Conservation (phyloP, 148 eudicot genomes). For the Fagopyrum tataricum region DNA sequence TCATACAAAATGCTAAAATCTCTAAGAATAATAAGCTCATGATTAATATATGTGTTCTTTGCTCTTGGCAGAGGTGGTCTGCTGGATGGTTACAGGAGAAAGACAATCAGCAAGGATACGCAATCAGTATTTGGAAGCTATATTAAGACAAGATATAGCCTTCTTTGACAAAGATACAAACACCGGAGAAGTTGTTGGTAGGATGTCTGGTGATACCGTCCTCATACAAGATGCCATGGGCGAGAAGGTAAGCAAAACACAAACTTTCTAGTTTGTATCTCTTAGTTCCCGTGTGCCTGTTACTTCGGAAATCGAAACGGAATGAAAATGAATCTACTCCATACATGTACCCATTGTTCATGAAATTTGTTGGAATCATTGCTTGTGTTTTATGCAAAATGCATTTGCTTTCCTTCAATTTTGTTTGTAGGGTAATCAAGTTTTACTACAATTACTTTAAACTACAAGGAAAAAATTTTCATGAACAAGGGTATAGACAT, state of each 20-base stretch:
- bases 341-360: too few species aligned
- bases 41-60: neutral
- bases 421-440: too few species aligned
- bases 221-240: conserved; percentile 40
- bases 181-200: conserved; percentile 28
- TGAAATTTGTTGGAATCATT: too few species aligned
- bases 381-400: too few species aligned
- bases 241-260: conserved; percentile 24
- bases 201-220: conserved; percentile 32
- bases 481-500: too few species aligned
- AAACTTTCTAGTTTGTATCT: neutral
- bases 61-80: conserved; percentile 27
- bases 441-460: too few species aligned
- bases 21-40: neutral
- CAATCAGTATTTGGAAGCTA: conserved; percentile 28
- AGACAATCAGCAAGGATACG: conserved; percentile 34
- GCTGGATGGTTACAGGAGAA: conserved; percentile 40
- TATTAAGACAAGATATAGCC: conserved; percentile 31
- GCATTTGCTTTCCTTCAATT: too few species aligned
- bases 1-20: neutral
- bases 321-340: too few species aligned
- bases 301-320: too few species aligned
- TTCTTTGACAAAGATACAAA: conserved; percentile 35
- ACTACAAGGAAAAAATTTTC: too few species aligned
- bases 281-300: too few species aligned